Evolutionary conservation across 345 rosid species (phyloP), one percentile per base, ranked within the genome.

Genomic region (Aethionema arabicum): DNA sequence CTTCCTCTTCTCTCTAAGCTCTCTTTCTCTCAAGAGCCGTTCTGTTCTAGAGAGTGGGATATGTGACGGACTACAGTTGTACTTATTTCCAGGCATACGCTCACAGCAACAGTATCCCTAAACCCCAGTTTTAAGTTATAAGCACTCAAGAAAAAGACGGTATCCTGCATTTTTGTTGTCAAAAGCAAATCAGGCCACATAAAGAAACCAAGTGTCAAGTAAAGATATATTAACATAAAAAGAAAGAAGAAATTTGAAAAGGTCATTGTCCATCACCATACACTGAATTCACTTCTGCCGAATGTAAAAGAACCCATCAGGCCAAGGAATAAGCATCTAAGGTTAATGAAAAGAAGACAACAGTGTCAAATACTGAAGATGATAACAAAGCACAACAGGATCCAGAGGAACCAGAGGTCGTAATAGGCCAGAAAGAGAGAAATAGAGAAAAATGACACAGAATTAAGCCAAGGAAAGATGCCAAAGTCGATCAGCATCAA

Each of bases 31-130:
- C 76, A 95, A 59, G 59, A 88, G 97, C 74, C 97, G 83, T 69
- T 77, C 87, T 11, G 88, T 67, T 57, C 96, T 83, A 76, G 77
- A 65, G 52, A 74, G 60, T 3, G 83, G 81, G 74, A 78, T 46
- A 66, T 71, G 83, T 69, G 73, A 57, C 4, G 95, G 65, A 70
- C 79, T 80, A 53, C 81, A 65, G 80, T 84, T 83, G 80, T 77
- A 86, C 88, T 85, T 85, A 74, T 83, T 86, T 64, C 86, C 96
- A 83, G 96, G 96, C 99, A 95, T 95, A 76, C 74, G 89, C 84
- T 84, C 86, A 35, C 77, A 57, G 72, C 67, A 66, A 61, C 67
- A 78, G 62, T 14, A 52, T 42, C 63, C 60, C 58, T 80, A 74
- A 67, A 70, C 61, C 72, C 12, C 44, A 64, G 52, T 39, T 56